Conservation (phyloP, 768 basidiomycete genomes). For the Coprinopsis strossmayeri region DNA sequence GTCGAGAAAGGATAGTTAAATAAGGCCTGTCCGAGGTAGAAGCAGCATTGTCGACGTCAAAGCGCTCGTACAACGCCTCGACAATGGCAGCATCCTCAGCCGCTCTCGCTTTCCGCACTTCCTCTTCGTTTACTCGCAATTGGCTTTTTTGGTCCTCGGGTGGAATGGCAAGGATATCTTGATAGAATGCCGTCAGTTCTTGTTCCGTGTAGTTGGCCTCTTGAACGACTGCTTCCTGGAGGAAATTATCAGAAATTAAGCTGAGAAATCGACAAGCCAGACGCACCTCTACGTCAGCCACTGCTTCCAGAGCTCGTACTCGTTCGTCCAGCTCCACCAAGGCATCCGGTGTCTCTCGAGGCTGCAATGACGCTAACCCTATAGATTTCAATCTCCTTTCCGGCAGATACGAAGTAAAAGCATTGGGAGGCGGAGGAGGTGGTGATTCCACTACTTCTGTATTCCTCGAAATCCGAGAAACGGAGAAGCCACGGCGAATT, state of each 20-base stretch:
- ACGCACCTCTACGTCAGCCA: slow-evolving; percentile 11
- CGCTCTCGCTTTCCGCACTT: slow-evolving; percentile 3
- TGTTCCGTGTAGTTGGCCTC: slow-evolving; percentile 9
- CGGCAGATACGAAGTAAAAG: too few species aligned
- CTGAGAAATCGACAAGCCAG: neutral
- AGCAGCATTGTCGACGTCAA: slow-evolving; percentile 5
- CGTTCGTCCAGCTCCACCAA: slow-evolving; percentile 12
- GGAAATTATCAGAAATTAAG: neutral
- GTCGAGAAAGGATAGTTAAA: slow-evolving; percentile 27
- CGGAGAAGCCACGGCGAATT: neutral
- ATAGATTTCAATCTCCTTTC: neutral
- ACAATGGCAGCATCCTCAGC: slow-evolving; percentile 8
- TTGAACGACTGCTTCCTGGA: slow-evolving; percentile 9
- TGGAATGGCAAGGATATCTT: slow-evolving; percentile 14
- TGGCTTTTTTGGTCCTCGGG: slow-evolving; percentile 2
- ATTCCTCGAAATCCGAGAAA: neutral
- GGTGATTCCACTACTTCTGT: neutral
- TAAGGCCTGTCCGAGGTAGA: slow-evolving; percentile 18
- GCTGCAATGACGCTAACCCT: too few species aligned
- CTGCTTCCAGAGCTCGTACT: slow-evolving; percentile 10
- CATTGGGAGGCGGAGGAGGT: too few species aligned
- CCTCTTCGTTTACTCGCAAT: slow-evolving; percentile 6
- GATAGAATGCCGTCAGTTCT: slow-evolving; percentile 13
- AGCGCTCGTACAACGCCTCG: slow-evolving; percentile 3
- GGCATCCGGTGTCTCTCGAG: neutral